Percentiles rank a stretch among this genome's conserved stretches.
Conservation (phyloP, 768 basidiomycete genomes). For the Russula virescens region DNA sequence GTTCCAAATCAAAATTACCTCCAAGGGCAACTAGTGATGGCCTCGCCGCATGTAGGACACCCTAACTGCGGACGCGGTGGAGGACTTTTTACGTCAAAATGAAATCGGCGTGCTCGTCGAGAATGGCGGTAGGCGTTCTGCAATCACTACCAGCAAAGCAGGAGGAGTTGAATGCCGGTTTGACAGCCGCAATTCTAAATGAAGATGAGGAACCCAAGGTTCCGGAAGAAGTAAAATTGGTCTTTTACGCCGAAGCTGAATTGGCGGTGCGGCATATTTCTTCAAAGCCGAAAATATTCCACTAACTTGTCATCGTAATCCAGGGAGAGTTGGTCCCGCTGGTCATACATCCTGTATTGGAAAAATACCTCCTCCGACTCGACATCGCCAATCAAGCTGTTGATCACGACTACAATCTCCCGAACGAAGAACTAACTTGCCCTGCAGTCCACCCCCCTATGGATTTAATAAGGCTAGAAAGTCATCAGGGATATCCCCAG, state of each 20-base stretch:
- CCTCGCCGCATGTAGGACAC: not conserved
- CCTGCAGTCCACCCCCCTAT: constrained; percentile 11
- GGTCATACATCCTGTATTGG: constrained; percentile 11
- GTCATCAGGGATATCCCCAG: constrained; percentile 14
- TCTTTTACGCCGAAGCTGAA: constrained; percentile 15
- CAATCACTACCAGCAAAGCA: not conserved
- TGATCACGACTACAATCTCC: constrained; percentile 11
- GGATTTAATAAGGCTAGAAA: constrained; percentile 8
- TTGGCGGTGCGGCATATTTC: not conserved
- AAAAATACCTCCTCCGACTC: constrained; percentile 16
- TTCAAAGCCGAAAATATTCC: not conserved
- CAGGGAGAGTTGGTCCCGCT: constrained; percentile 18
- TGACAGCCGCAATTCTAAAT: constrained; percentile 8
- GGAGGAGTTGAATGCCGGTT: not conserved
- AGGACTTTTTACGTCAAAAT: constrained; percentile 12
- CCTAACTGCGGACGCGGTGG: constrained; percentile 15
- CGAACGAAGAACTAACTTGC: constrained; percentile 6
- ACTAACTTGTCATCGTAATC: not conserved
- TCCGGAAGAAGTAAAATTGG: not conserved
- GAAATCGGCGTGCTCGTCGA: constrained; percentile 14
- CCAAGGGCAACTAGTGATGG: not conserved
- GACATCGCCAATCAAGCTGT: constrained; percentile 9
- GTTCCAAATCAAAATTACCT: not conserved
- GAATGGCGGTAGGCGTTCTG: constrained; percentile 8
- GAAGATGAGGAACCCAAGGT: constrained; percentile 8